A percentile compares a stretch with the other conserved stretches of the same genome.
Evolutionary conservation across 2,329 filamentous ascomycete species (phyloP).

Genomic region (Fusarium secorum): DNA sequence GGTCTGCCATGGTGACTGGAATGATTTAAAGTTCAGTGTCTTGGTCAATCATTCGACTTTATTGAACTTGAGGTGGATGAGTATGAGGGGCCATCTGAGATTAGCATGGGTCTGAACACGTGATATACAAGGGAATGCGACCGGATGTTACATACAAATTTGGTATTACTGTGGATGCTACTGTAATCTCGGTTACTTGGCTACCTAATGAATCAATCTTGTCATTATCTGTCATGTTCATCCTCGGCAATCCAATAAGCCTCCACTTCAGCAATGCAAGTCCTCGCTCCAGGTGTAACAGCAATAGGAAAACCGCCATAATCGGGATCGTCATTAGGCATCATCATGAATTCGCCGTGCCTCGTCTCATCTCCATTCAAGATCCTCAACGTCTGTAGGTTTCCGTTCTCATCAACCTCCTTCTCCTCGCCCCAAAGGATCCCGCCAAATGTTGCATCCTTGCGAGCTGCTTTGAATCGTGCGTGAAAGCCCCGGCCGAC

Average conservation of each 20-base stretch:
- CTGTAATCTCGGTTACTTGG: neutral
- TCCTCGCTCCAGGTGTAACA: slow-evolving; percentile 61
- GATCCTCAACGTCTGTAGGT: slow-evolving; percentile 45
- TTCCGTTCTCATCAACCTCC: slow-evolving; percentile 46
- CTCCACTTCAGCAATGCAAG: slow-evolving; percentile 55
- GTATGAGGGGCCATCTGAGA: neutral
- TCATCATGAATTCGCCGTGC: slow-evolving; percentile 57
- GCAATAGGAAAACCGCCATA: slow-evolving; percentile 64
- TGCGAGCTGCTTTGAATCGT: slow-evolving; percentile 42
- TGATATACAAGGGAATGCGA: neutral
- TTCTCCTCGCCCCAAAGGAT: slow-evolving; percentile 50
- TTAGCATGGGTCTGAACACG: neutral
- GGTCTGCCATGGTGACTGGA: neutral
- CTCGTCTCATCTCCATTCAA: slow-evolving; percentile 54
- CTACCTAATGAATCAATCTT: neutral
- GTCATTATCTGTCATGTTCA: slow-evolving; percentile 34
- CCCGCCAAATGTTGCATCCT: slow-evolving; percentile 48
- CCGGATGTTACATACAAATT: neutral
- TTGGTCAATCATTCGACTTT: neutral
- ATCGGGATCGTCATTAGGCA: slow-evolving; percentile 64
- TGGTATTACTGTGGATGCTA: neutral
- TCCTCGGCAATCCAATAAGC: slow-evolving; percentile 47
- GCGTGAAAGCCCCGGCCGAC: slow-evolving; percentile 52
- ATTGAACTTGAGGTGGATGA: neutral
- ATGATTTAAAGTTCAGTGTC: neutral